These are phyloP conservation scores for Cryphonectria japonica DNA, from an alignment of 2,329 filamentous ascomycete species.

Conservation along the genomic window DNA sequence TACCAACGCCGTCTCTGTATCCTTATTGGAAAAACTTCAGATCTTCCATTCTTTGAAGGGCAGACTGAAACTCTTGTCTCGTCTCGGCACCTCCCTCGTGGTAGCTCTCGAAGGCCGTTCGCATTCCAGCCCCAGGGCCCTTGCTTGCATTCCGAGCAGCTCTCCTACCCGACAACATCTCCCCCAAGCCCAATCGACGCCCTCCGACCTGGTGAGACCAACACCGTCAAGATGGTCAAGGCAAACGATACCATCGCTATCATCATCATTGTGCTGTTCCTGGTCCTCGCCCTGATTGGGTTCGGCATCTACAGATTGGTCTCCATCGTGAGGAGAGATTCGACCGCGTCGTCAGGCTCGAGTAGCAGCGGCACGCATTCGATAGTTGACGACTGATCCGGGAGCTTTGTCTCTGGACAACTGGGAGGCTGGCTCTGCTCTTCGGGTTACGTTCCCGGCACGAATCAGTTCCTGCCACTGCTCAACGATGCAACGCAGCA, in stretches of 20 bases:
- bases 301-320: slow-evolving; percentile 69
- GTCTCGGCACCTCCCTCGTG: neutral
- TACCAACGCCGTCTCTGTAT: too few species aligned
- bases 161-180: neutral
- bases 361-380: slow-evolving; percentile 22
- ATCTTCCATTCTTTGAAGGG: neutral
- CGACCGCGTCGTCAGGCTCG: slow-evolving; percentile 43
- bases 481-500: neutral
- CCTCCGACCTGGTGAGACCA: neutral
- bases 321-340: slow-evolving; percentile 50
- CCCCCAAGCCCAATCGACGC: neutral
- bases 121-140: neutral
- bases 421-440: neutral
- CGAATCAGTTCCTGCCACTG: neutral
- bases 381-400: slow-evolving; percentile 16
- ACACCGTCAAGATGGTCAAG: slow-evolving; percentile 56
- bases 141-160: neutral
- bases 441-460: neutral
- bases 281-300: slow-evolving; percentile 62
- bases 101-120: neutral
- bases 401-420: neutral
- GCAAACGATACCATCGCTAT: slow-evolving; percentile 70
- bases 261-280: slow-evolving; percentile 69
- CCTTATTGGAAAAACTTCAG: neutral
- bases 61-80: neutral